phyloP scores from a whole-genome alignment of 176 grass and related monocot species.

The Paspalum notatum region DNA sequence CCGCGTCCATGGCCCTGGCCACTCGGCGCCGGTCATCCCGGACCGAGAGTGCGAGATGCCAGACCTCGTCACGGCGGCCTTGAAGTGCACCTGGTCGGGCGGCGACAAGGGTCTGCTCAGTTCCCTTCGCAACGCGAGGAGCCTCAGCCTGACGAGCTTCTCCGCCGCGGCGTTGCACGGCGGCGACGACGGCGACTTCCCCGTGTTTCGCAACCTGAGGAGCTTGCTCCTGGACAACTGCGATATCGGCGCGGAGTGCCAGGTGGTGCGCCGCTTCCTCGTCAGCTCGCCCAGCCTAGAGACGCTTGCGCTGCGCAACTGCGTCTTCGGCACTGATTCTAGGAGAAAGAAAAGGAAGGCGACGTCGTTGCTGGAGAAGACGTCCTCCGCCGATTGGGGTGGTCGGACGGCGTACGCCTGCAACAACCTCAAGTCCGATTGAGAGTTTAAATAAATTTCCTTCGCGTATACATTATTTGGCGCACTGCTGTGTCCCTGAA shows the following conservation, averaged over 20 bases:
- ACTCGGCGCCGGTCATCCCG: not conserved
- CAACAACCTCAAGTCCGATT: too few relatives aligned
- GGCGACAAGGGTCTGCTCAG: constrained; percentile 3
- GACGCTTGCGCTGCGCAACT: constrained; percentile 22
- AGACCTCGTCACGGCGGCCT: not conserved
- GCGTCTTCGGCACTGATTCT: not conserved
- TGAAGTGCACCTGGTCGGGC: not conserved
- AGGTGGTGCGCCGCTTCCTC: constrained; percentile 4
- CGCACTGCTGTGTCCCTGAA: too few relatives aligned
- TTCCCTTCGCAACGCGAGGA: not conserved
- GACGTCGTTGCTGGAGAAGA: too few relatives aligned
- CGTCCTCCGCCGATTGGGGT: too few relatives aligned
- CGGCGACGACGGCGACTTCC: constrained; percentile 7
- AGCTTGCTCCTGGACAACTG: constrained; percentile 11
- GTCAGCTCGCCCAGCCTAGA: constrained; percentile 20
- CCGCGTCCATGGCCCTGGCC: not conserved
- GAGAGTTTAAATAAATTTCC: too few relatives aligned
- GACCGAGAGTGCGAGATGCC: not conserved
- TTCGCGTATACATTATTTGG: too few relatives aligned
- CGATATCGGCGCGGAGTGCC: constrained; percentile 10
- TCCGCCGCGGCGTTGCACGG: not conserved
- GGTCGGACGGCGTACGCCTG: too few relatives aligned
- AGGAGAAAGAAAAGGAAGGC: not conserved
- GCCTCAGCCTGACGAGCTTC: too few relatives aligned
- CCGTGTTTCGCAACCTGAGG: constrained; percentile 19